These are phyloP conservation scores for Diaporthe ilicicola DNA, from an alignment of 2,329 filamentous ascomycete genomes.

Conservation along the genomic window DNA sequence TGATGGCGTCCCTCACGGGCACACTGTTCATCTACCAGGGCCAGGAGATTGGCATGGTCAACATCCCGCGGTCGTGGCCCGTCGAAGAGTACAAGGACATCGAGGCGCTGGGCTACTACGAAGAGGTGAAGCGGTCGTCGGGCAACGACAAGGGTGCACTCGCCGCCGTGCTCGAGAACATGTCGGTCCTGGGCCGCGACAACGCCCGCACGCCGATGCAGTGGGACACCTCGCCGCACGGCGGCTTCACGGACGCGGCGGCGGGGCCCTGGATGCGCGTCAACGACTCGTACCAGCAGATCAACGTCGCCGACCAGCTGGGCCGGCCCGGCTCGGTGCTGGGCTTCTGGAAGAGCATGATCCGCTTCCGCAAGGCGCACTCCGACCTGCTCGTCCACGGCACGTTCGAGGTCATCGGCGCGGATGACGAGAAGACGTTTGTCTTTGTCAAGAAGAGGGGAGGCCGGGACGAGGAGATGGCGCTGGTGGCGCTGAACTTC, in stretches of 20 bases:
- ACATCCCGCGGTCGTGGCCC: constrained; percentile 57
- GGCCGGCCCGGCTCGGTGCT: constrained; percentile 57
- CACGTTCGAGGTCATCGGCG: constrained; percentile 60
- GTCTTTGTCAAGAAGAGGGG: constrained; percentile 50
- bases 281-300: constrained; percentile 62
- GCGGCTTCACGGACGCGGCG: constrained; percentile 66
- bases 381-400: constrained; percentile 70
- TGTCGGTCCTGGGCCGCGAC: constrained; percentile 70
- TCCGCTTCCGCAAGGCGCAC: constrained; percentile 63
- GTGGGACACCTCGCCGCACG: constrained; percentile 64
- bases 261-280: constrained; percentile 66
- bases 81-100: constrained; percentile 59
- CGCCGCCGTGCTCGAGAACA: constrained; percentile 55
- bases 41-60: constrained; percentile 68
- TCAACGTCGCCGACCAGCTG: constrained; percentile 64
- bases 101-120: constrained; percentile 58
- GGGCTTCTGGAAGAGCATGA: constrained; percentile 67
- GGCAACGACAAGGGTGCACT: constrained; percentile 48
- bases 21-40: constrained; percentile 69
- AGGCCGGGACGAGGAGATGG: constrained; percentile 37
- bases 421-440: constrained; percentile 54
- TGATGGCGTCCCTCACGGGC: constrained; percentile 57
- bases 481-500: constrained; percentile 53
- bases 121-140: constrained; percentile 36
- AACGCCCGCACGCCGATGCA: constrained; percentile 75